phyloP scores from a whole-genome alignment of 495 filamentous ascomycete genomes.

The Neurospora sp. region DNA sequence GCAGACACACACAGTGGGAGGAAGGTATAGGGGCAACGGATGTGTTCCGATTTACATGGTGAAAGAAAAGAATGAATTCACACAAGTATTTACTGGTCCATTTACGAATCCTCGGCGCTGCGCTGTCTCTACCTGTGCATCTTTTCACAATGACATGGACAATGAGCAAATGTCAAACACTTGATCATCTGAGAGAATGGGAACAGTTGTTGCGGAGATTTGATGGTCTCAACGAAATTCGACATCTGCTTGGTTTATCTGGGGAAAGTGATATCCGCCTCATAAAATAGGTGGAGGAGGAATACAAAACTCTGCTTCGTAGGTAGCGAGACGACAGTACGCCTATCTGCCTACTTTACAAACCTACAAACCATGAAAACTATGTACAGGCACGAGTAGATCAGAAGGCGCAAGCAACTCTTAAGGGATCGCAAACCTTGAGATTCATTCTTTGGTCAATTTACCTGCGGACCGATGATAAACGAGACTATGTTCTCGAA shows the following conservation, averaged over 20 bases:
- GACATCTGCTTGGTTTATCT: background rate
- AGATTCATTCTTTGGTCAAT: too few relatives aligned
- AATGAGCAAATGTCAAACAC: background rate
- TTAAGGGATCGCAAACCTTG: too few relatives aligned
- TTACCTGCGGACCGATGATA: too few relatives aligned
- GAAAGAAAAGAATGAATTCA: background rate
- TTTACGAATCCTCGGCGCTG: background rate
- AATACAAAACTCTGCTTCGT: background rate
- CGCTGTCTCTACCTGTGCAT: background rate
- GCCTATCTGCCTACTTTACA: too few relatives aligned
- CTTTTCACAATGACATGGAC: background rate
- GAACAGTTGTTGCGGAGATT: background rate
- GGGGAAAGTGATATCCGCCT: too few relatives aligned
- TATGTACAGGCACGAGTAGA: too few relatives aligned
- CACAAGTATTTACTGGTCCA: background rate
- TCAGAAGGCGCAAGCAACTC: too few relatives aligned
- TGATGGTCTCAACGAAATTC: background rate
- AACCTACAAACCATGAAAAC: too few relatives aligned
- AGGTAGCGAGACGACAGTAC: too few relatives aligned
- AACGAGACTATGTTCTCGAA: too few relatives aligned
- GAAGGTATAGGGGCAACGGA: background rate
- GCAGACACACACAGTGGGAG: background rate
- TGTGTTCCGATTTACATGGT: background rate
- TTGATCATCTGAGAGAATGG: background rate
- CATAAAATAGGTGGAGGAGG: background rate